phyloP scores from a whole-genome alignment of 202 grass and related monocot genomes.

The Elaeis oleifera region DNA sequence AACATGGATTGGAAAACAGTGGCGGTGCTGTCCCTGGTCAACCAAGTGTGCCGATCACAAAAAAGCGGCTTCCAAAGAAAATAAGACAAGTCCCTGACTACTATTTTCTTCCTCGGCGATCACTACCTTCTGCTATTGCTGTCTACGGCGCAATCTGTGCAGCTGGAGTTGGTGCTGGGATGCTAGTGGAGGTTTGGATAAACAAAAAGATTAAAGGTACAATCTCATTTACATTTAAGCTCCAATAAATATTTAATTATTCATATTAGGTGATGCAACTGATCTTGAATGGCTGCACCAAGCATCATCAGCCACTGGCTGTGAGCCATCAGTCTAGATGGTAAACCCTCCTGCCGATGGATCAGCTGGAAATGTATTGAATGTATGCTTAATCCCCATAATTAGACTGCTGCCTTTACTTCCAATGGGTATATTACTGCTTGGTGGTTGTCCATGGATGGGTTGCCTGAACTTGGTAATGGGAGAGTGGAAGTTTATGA shows the following conservation, averaged over 20 bases:
- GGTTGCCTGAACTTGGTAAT: too few species aligned
- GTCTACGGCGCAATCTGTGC: constrained; percentile 45
- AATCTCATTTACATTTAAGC: constrained; percentile 6
- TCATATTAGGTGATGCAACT: background rate
- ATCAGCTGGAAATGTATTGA: too few species aligned
- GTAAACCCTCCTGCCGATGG: background rate
- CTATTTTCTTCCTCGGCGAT: constrained; percentile 62
- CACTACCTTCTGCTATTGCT: constrained; percentile 48
- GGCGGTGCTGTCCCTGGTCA: constrained; percentile 30
- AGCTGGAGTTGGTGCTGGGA: constrained; percentile 70
- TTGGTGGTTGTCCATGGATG: too few species aligned
- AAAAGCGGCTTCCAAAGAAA: constrained; percentile 88
- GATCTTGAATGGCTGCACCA: too few species aligned
- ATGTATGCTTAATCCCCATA: too few species aligned
- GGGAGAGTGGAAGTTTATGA: too few species aligned
- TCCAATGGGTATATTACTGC: too few species aligned
- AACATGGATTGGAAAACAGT: constrained; percentile 79
- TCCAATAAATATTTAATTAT: background rate
- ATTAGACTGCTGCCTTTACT: too few species aligned
- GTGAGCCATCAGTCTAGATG: too few species aligned
- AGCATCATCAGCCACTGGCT: background rate
- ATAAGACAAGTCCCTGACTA: constrained; percentile 83
- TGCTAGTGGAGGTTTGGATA: constrained; percentile 87
- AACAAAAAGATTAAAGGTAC: constrained; percentile 84
- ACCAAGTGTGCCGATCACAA: constrained; percentile 42